Conservation (phyloP, 208 protist genomes). For the Leishmania martiniquensis region DNA sequence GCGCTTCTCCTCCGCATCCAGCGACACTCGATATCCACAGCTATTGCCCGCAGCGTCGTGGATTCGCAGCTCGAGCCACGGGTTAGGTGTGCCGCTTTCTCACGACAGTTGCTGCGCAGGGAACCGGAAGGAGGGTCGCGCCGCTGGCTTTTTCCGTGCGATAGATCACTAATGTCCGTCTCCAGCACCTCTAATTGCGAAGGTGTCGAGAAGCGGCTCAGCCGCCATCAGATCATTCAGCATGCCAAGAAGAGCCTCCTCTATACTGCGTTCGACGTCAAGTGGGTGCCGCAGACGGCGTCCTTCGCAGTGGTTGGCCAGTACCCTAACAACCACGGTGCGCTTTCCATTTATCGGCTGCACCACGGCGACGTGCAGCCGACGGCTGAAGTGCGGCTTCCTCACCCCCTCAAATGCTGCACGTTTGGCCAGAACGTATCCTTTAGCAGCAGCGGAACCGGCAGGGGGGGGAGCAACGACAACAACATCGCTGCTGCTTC, state of each 20-base stretch:
- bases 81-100: not conserved
- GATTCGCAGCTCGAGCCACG: not conserved
- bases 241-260: conserved; percentile 91
- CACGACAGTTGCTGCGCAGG: not conserved
- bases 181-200: conserved; percentile 26
- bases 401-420: conserved; percentile 88
- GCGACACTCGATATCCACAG: not conserved
- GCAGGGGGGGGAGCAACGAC: conserved; percentile 2
- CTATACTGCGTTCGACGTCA: conserved; percentile 91
- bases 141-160: not conserved
- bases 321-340: conserved; percentile 90
- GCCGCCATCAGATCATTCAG: conserved; percentile 93
- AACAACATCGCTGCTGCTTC: not conserved
- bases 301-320: conserved; percentile 82
- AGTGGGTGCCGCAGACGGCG: conserved; percentile 90
- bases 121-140: not conserved
- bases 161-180: conserved; percentile 23
- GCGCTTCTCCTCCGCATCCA: not conserved
- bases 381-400: conserved; percentile 54
- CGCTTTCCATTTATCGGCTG: conserved; percentile 79
- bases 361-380: conserved; percentile 76
- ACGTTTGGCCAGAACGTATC: conserved; percentile 84
- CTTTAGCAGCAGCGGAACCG: conserved; percentile 15
- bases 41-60: not conserved
- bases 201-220: conserved; percentile 40